Evolutionary conservation across 192 early-diverging fungal genomes (phyloP).

Genomic region (Backusella australiensis): DNA sequence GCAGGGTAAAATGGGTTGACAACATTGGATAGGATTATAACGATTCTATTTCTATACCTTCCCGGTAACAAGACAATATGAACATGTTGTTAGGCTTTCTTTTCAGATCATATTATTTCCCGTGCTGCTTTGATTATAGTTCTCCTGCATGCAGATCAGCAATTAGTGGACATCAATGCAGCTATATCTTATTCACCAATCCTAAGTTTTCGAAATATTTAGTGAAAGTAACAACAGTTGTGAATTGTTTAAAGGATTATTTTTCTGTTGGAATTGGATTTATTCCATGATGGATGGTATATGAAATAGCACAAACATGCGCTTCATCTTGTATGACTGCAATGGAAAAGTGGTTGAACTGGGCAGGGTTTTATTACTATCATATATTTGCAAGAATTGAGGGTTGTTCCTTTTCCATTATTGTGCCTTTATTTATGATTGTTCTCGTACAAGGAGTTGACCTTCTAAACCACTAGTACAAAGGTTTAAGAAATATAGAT

Average conservation of each 20-base stretch:
- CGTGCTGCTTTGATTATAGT: slow-evolving; percentile 61
- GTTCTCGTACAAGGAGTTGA: slow-evolving; percentile 51
- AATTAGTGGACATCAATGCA: slow-evolving; percentile 81
- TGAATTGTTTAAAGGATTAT: slow-evolving; percentile 58
- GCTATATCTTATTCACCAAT: slow-evolving; percentile 81
- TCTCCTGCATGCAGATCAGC: slow-evolving; percentile 70
- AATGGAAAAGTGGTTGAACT: slow-evolving; percentile 71
- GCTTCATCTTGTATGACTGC: slow-evolving; percentile 67
- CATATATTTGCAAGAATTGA: slow-evolving; percentile 12
- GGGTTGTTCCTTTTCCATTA: background rate
- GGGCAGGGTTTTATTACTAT: slow-evolving; percentile 44
- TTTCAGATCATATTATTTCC: slow-evolving; percentile 49
- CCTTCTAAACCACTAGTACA: slow-evolving; percentile 52
- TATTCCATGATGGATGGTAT: slow-evolving; percentile 77
- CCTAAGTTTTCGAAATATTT: slow-evolving; percentile 56
- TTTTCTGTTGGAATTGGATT: slow-evolving; percentile 81
- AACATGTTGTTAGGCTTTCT: slow-evolving; percentile 49
- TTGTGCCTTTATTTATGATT: slow-evolving; percentile 26
- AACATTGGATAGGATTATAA: background rate
- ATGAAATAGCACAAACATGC: slow-evolving; percentile 72
- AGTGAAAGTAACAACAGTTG: slow-evolving; percentile 50
- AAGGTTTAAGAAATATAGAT: background rate
- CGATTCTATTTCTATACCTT: background rate
- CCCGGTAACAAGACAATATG: slow-evolving; percentile 1
- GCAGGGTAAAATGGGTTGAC: background rate